Percentiles rank a stretch among this genome's conserved stretches.
Conservation (phyloP, 148 eudicot genomes). For the Rhododendron williamsianum region DNA sequence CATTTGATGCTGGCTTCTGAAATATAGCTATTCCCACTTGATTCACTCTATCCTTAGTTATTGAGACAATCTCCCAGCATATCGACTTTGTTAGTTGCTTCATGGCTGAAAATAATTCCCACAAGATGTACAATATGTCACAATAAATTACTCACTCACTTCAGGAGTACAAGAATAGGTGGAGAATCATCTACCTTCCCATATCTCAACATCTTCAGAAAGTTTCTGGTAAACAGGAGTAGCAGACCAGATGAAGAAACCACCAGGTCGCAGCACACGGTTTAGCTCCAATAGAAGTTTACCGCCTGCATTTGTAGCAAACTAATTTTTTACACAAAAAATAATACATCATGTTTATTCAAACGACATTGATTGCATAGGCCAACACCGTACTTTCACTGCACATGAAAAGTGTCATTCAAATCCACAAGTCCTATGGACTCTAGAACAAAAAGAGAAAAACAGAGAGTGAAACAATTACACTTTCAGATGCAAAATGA, state of each 20-base stretch:
- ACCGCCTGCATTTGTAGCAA: conserved; percentile 43
- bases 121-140: background rate
- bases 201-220: no score
- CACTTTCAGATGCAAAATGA: background rate
- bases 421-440: background rate
- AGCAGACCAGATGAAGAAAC: conserved; percentile 79
- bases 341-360: background rate
- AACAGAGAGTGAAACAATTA: background rate
- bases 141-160: no score
- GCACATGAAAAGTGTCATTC: background rate
- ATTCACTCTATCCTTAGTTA: conserved; percentile 42
- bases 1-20: conserved; percentile 58
- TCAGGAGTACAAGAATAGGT: no score
- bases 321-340: background rate
- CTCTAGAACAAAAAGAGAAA: background rate
- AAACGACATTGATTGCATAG: background rate
- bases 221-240: no score
- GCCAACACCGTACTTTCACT: background rate
- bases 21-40: conserved; percentile 57
- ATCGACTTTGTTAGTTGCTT: conserved; percentile 52
- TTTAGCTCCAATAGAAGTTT: conserved; percentile 71
- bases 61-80: conserved; percentile 60
- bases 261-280: conserved; percentile 72
- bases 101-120: conserved; percentile 37
- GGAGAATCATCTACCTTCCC: no score